A percentile compares a stretch with the other conserved stretches of the same genome.
Evolutionary conservation across 1,284 basidiomycete genomes (phyloP).

Genomic region (Xerocomus amazonicus): DNA sequence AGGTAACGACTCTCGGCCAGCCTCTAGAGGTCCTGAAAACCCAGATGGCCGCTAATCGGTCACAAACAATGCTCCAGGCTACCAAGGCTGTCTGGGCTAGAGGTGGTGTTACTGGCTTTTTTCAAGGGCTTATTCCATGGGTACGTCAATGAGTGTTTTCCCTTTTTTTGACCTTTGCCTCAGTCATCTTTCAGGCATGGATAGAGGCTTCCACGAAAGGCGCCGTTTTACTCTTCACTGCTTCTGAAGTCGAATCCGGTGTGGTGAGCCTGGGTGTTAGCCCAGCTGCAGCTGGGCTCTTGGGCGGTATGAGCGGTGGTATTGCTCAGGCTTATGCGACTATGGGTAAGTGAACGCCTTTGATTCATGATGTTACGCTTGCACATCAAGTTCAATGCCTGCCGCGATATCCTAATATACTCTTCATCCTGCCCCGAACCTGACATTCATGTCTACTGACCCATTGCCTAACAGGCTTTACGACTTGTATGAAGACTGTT

Average conservation of each 20-base stretch:
- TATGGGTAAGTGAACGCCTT: constrained; percentile 70
- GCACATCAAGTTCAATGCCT: constrained; percentile 17
- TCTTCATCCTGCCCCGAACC: too few relatives aligned
- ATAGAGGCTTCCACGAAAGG: constrained; percentile 99
- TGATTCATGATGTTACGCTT: constrained; percentile 14
- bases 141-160: constrained; percentile 41
- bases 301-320: constrained; percentile 98
- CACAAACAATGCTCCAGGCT: constrained; percentile 87
- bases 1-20: constrained; percentile 97
- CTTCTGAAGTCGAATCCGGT: constrained; percentile 88
- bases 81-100: constrained; percentile 86
- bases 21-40: constrained; percentile 99
- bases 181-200: constrained; percentile 72
- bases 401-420: constrained; percentile 15
- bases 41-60: constrained; percentile 94
- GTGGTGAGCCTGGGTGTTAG: constrained; percentile 65
- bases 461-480: constrained; percentile 68
- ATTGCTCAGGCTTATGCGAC: constrained; percentile 98
- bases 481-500: constrained; percentile 97
- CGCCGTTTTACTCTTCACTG: constrained; percentile 92
- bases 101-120: constrained; percentile 89
- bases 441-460: constrained; percentile 9
- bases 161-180: background rate
- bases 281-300: constrained; percentile 80
- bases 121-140: constrained; percentile 99